These are phyloP conservation scores for Tetraselmis striata DNA, from an alignment of 139 green algal species.

Conservation along the genomic window DNA sequence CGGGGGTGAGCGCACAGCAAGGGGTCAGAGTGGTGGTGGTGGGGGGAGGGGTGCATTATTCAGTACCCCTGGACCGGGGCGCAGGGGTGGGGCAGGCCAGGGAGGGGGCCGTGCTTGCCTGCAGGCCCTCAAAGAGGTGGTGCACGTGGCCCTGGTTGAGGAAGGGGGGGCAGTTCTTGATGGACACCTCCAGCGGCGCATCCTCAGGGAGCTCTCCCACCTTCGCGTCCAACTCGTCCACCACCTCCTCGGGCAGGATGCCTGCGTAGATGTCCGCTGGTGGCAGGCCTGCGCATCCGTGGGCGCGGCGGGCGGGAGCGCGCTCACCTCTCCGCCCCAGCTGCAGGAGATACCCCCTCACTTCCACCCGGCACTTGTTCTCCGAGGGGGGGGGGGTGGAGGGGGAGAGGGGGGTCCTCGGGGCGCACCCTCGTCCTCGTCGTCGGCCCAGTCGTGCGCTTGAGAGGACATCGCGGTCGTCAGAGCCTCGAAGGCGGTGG, in stretches of 20 bases:
- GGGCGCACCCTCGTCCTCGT: background rate
- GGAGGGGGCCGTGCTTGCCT: background rate
- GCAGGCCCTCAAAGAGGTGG: background rate
- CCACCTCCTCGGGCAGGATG: background rate
- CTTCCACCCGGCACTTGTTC: no score
- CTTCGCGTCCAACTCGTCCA: background rate
- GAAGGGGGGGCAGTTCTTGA: background rate
- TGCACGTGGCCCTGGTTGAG: background rate
- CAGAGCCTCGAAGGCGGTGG: background rate
- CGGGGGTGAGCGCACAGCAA: no score
- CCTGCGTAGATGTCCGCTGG: background rate
- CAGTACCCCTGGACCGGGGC: no score
- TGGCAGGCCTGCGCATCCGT: background rate
- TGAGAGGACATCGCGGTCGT: background rate
- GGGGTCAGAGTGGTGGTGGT: no score
- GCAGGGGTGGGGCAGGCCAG: no score
- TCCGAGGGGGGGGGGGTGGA: no score
- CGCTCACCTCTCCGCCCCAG: no score
- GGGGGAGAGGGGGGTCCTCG: no score
- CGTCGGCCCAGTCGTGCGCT: background rate
- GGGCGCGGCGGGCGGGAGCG: no score
- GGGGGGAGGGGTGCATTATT: no score
- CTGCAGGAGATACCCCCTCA: no score
- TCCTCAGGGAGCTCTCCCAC: background rate
- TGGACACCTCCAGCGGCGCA: background rate